Base-by-base conservation (phyloP, 1,284 basidiomycete species). In the Lentinus polychrous region DNA sequence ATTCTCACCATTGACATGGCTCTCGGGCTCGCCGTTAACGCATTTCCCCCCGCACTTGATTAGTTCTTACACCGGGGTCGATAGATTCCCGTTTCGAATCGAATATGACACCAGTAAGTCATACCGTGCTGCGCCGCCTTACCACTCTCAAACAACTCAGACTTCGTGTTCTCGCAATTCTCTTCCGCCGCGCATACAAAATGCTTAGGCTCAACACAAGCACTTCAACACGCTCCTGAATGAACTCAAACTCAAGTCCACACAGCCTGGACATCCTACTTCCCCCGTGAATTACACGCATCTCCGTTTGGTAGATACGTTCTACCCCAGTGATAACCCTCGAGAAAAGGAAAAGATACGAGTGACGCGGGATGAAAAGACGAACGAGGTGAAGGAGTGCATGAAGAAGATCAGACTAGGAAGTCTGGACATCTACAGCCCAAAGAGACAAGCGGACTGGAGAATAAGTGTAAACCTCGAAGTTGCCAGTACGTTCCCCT, bases 391-490 rank as follows among this genome's bases (percentile, higher is more conserved):
- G 32, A 56, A 80, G 23, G 81, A 82, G 55, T 79, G 76, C 53
- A 78, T 92, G 60, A 76, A 76, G 54, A 99, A 99, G 67, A 72
- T 84, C 27, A 76, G 93, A 40, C 70, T 99, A 18, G 94, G 85
- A 8, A 85, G 95, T 66, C 67, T 99, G 60, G 91, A 98, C 64
- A 75, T 99, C 32, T 86, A 80, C 64, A 84, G 81, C 58, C 95
- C 95, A 2, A 86, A 88, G 60, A 72, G 85, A 37, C 64, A 72
- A 1, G 91, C 91, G 45, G 95, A 99, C 68, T 98, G 91, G 85
- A 74, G 96, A 46, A 77, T 99, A 17, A 94, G 89, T 59, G 88
- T 97, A 20, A 97, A 82, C 63, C 65, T 89, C 18, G 95, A 99
- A 77, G 74, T 86, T 18, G 81, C 83, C 32, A 74, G 86, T 86